phyloP scores from a whole-genome alignment of 345 rosid genomes.

The Citrus inodora region DNA sequence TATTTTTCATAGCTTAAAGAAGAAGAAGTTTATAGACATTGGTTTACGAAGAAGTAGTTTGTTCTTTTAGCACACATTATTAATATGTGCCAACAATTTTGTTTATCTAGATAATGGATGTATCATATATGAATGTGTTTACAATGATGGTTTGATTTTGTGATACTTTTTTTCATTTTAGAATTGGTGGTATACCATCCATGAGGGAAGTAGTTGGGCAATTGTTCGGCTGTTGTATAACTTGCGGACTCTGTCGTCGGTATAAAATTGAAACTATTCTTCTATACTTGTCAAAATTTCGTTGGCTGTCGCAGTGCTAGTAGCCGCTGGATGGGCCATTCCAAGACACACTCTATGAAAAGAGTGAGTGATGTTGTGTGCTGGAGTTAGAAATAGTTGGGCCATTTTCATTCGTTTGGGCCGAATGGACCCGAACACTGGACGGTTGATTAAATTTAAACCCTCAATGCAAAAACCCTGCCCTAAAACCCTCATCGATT shows the following conservation, averaged over 20 bases:
- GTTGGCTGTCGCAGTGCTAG: too few relatives aligned
- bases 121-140: too few relatives aligned
- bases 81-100: not conserved
- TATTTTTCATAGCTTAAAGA: not conserved
- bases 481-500: not conserved
- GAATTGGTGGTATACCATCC: too few relatives aligned
- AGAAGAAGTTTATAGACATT: not conserved
- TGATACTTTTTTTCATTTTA: too few relatives aligned
- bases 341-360: too few relatives aligned
- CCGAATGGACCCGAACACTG: not conserved
- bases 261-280: too few relatives aligned
- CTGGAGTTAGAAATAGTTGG: not conserved
- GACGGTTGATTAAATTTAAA: not conserved
- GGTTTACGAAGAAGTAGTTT: not conserved
- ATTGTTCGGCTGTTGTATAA: too few relatives aligned
- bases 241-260: too few relatives aligned
- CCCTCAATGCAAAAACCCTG: conserved; percentile 8
- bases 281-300: too few relatives aligned
- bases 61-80: not conserved
- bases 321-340: too few relatives aligned
- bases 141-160: not conserved
- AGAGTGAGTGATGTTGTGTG: not conserved
- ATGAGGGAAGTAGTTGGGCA: too few relatives aligned
- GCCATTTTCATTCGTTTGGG: not conserved
- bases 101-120: not conserved